Base-by-base conservation (phyloP, 1,284 basidiomycete species). In the Cystobasidium pallidum region DNA sequence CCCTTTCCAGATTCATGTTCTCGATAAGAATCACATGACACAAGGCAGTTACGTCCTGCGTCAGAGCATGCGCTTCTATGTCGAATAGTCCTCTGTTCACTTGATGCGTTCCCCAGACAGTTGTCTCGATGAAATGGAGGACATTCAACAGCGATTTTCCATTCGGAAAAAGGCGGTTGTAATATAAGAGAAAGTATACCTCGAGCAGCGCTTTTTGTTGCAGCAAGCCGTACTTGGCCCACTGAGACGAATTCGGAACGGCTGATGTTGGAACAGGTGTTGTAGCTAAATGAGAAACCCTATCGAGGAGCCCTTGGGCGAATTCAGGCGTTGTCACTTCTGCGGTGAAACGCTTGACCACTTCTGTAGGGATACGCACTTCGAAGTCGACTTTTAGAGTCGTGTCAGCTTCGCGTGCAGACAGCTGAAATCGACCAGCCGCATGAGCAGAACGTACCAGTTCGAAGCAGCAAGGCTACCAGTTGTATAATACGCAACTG, bases 121-220 rank as follows among this genome's bases (percentile, higher is more conserved):
- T 88, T 21, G 81, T 79, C 77, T 89, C 89, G 3, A 88, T 86
- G 1, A 86, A 83, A 71, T 87, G 84, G 78, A 88, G 87, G 34
- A 92, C 84, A 65, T 82, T 81, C 71, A 86, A 82, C 32, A 91
- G 86, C 70, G 89, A 80, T 1, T 84, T 81, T 1, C 88, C 89
- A 43, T 83, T 84, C 75, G 90, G 88, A 0, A 88, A 82, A 7
- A 87, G 86, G 73, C 87, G 88, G n/a, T 86, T 87, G 86, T 89
- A 92, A 86, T 91, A 88, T 2, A 88, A 85, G 86, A 91, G 91
- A 79, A 94, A 94, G 36, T 92, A 83, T 41, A 92, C 86, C 77
- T 94, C 92, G 55, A 94, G 82, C 26, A 92, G 80, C 8, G 88
- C 87, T 34, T 93, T 83, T 78, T 94, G 92, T 79, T 93, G 90